phyloP scores from a whole-genome alignment of 768 basidiomycete species.

The Collybia sordida region DNA sequence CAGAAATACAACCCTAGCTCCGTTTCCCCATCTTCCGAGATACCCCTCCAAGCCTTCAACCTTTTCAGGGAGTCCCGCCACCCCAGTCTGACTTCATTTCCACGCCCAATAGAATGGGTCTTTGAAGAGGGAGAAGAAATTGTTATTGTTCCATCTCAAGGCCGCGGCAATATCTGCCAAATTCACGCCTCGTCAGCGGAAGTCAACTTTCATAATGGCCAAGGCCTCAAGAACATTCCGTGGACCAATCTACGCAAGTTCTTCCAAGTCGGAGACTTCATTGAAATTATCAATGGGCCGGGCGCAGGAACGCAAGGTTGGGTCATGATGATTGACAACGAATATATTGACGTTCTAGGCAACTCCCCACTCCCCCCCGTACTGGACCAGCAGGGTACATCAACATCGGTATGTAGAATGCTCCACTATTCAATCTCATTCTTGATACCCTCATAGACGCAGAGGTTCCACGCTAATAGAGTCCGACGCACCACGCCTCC shows the following conservation, averaged over 20 bases:
- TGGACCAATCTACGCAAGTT: background rate
- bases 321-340: background rate
- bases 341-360: background rate
- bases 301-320: background rate
- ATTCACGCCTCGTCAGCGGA: background rate
- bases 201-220: background rate
- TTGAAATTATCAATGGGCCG: background rate
- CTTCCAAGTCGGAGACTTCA: background rate
- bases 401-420: no score
- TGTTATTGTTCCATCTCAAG: background rate
- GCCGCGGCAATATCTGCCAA: background rate
- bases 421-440: no score
- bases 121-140: background rate
- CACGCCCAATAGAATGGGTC: constrained; percentile 1
- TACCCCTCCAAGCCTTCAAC: background rate
- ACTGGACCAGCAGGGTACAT: no score
- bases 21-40: background rate
- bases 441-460: no score
- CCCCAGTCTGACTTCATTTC: background rate
- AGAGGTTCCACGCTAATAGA: no score
- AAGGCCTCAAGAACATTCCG: background rate
- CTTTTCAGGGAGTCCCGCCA: background rate
- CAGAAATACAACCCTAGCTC: background rate
- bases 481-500: no score
- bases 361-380: background rate